Evolutionary conservation across 257 asterid genomes (phyloP).

Genomic region (Jasminum sambac): DNA sequence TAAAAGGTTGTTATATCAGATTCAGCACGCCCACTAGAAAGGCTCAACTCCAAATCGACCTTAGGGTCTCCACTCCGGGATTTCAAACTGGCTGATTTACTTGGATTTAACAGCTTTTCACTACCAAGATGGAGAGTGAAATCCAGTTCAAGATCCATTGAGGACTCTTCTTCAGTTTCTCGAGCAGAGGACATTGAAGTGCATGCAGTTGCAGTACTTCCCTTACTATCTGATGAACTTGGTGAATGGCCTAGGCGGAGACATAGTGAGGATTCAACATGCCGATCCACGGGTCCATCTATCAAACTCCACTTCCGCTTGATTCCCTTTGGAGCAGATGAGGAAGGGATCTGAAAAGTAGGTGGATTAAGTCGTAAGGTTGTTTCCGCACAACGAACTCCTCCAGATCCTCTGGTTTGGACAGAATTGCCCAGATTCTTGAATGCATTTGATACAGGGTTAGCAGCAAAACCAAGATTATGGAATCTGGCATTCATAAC

Average conservation of each 20-base stretch:
- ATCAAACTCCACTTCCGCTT: conserved; percentile 68
- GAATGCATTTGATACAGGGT: conserved; percentile 56
- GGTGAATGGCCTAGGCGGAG: conserved; percentile 82
- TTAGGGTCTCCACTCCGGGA: conserved; percentile 40
- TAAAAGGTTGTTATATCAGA: conserved; percentile 63
- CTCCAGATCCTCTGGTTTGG: conserved; percentile 49
- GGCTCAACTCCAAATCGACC: conserved; percentile 80
- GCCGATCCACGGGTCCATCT: conserved; percentile 43
- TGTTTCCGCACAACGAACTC: conserved; percentile 58
- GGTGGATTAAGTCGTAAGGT: conserved; percentile 73
- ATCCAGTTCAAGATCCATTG: conserved; percentile 92
- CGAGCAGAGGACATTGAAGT: conserved; percentile 82
- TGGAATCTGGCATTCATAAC: conserved; percentile 77
- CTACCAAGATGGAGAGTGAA: conserved; percentile 75
- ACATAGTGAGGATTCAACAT: conserved; percentile 43
- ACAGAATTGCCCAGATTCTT: conserved; percentile 63
- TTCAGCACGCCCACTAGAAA: conserved; percentile 61
- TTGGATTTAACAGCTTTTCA: conserved; percentile 55
- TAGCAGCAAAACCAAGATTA: conserved; percentile 65
- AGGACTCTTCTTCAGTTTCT: conserved; percentile 78
- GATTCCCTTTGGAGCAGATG: conserved; percentile 54
- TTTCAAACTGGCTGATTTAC: conserved; percentile 43
- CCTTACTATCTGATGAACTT: conserved; percentile 94
- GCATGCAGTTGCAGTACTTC: conserved; percentile 87
- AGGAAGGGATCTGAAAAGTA: conserved; percentile 40